A percentile compares a stretch with the other conserved stretches of the same genome.
phyloP scores from a whole-genome alignment of 371 early-diverging fungal genomes.

The Encephalitozoon hellem region DNA sequence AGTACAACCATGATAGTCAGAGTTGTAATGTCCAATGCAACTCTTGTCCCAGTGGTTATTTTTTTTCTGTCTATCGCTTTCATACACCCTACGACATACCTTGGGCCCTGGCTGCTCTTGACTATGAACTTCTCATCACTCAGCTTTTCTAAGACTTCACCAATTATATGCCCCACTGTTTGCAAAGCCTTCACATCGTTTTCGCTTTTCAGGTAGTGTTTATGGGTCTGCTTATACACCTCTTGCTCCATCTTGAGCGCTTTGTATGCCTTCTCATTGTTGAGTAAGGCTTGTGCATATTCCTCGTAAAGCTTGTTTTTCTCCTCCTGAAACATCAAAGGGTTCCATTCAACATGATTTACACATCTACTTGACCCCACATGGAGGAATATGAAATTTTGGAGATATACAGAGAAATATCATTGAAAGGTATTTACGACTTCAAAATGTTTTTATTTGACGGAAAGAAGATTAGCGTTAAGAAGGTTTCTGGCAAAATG shows the following conservation, averaged over 20 bases:
- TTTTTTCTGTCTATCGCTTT: slow-evolving; percentile 80
- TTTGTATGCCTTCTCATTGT: slow-evolving; percentile 81
- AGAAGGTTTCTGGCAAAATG: neutral
- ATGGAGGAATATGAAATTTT: slow-evolving; percentile 58
- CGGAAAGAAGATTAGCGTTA: slow-evolving; percentile 66
- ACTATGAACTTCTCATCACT: slow-evolving; percentile 95
- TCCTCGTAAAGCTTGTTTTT: slow-evolving; percentile 67
- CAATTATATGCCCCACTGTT: slow-evolving; percentile 95
- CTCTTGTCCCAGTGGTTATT: slow-evolving; percentile 72
- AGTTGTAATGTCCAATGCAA: slow-evolving; percentile 96
- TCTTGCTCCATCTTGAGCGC: slow-evolving; percentile 77
- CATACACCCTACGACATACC: slow-evolving; percentile 96
- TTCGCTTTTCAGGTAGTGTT: slow-evolving; percentile 85
- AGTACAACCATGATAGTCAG: slow-evolving; percentile 94
- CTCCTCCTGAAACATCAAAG: slow-evolving; percentile 6
- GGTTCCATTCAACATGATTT: neutral
- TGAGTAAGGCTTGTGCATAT: slow-evolving; percentile 74
- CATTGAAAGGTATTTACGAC: slow-evolving; percentile 66
- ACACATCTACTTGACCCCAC: neutral
- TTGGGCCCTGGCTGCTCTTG: slow-evolving; percentile 89
- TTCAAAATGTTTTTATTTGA: slow-evolving; percentile 69
- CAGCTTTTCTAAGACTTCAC: slow-evolving; percentile 91
- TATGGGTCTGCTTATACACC: slow-evolving; percentile 68
- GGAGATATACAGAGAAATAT: slow-evolving; percentile 65
- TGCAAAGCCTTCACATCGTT: slow-evolving; percentile 93